Evolutionary conservation across 306 rosid species (phyloP), one percentile per base, ranked within the genome.

Genomic region (Cajanus cajan): DNA sequence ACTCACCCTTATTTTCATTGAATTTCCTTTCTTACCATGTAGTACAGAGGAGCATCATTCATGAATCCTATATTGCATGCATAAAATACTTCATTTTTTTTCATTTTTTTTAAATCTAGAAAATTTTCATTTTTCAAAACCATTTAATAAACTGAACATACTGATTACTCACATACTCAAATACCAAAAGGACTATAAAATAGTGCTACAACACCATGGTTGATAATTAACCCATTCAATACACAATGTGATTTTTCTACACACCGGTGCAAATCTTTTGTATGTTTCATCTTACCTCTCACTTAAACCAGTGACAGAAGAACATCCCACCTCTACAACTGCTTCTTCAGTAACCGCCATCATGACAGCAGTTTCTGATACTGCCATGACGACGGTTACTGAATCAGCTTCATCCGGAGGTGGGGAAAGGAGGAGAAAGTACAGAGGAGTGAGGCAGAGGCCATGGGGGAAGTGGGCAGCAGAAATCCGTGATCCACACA

Each of bases 391-490:
- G 0, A 14, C 37, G 1, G 16, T 58, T 4, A 43, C 71, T 7
- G 25, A 54, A 28, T 28, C 31, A 4, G 8, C 51, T 0, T n/a
- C 28, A 0, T 15, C 85, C 0, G 98, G 85, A 61, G 97, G 84
- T 2, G 97, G 68, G 13, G 68, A 90, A 48, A 87, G 68, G 51
- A 87, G 90, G 36, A 87, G 96, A 73, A 85, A 90, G 71, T 95
- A 91, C 82, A 86, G 99, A 74, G 99, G 99, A 79, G 99, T 95
- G 59, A 86, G 99, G 33, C 98, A 93, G 82, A 84, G 99, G 57
- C 99, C 99, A 4, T 95, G 99, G 99, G 99, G 99, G 0, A 95
- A 95, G 70, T 95, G 99, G 99, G 99, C 99, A 43, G 99, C 99
- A 3, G 99, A 95, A 78, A 95, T 95, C 16, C 92, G 99, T 0